Evolutionary conservation across 2,329 filamentous ascomycete species (phyloP), one percentile per base, ranked within the genome.

Genomic region (Verticillium nonalfalfae): DNA sequence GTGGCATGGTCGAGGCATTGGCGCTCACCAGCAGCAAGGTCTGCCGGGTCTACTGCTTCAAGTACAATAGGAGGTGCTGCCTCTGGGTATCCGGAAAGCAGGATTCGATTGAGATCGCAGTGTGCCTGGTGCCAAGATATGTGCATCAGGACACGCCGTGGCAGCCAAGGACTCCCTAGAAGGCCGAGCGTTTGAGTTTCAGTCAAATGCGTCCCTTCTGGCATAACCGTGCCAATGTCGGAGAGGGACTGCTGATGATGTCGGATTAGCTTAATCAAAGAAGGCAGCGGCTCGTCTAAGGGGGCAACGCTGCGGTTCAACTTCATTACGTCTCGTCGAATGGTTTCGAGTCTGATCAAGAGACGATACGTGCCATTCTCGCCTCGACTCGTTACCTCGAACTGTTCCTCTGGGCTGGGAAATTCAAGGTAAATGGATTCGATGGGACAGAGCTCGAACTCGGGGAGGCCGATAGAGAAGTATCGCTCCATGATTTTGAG

Each of bases 381-480:
- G 3, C 60, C 63, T 4, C 58, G 54, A 0, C 59, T 56, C 5
- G 57, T 60, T 10, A 61, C 57, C 6, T 61, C 55, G 63, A 80
- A 80, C 39, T 79, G 76, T 61, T 75, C 73, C 64, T 80, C 78
- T 60, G 76, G 73, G 65, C 76, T 78, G 0, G 78, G 78, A 39
- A 79, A 67, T 36, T 75, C 71, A 18, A 78, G 70, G 62, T 75
- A 71, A 14, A 78, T 74, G 4, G 69, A 72, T 60, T 77, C 73
- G 33, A 74, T 69, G 1, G 73, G 73, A 59, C 73, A 78, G 15
- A 76, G 69, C 63, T 76, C 74, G 57, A 77, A 78, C 63, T 78
- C 76, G 14, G 73, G 69, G 18, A 78, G 66, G 1, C 76, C 76
- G 5, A 76, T 74, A 14, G 75, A 76, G 63, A 77, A 75, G 62